phyloP scores from a whole-genome alignment of 352 stramenopile species.

The Globisporangium radiosum region DNA sequence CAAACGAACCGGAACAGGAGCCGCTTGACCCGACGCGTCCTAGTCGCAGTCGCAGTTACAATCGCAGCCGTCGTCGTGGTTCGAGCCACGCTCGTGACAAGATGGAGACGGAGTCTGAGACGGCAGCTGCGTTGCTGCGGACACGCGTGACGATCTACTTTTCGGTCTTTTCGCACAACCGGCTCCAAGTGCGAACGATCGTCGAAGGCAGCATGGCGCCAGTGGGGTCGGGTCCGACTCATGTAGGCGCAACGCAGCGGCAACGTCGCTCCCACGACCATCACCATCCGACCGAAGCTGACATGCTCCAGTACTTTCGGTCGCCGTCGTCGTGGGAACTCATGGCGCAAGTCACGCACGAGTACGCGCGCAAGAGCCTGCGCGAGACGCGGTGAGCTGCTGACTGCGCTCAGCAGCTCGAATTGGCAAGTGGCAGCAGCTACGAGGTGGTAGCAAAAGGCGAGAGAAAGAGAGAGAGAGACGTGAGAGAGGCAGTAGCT shows the following conservation, averaged over 20 bases:
- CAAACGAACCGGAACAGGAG: constrained; percentile 45
- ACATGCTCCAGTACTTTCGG: constrained; percentile 72
- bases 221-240: background rate
- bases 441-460: background rate
- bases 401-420: background rate
- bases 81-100: too few species aligned
- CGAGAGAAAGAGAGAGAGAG: background rate
- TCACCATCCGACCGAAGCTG: constrained; percentile 32
- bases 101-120: background rate
- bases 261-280: background rate
- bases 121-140: constrained; percentile 28
- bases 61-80: too few species aligned
- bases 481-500: background rate
- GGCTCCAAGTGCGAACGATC: constrained; percentile 51
- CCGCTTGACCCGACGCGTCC: constrained; percentile 14
- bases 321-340: constrained; percentile 65
- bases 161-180: constrained; percentile 35
- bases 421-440: background rate
- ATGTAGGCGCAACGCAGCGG: too few species aligned
- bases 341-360: constrained; percentile 49
- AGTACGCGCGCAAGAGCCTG: constrained; percentile 29
- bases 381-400: constrained; percentile 6
- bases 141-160: constrained; percentile 66
- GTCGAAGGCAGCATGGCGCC: constrained; percentile 50
- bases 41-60: background rate